Evolutionary conservation across 441 rosid genomes (phyloP).

Genomic region (Populus hybrid): DNA sequence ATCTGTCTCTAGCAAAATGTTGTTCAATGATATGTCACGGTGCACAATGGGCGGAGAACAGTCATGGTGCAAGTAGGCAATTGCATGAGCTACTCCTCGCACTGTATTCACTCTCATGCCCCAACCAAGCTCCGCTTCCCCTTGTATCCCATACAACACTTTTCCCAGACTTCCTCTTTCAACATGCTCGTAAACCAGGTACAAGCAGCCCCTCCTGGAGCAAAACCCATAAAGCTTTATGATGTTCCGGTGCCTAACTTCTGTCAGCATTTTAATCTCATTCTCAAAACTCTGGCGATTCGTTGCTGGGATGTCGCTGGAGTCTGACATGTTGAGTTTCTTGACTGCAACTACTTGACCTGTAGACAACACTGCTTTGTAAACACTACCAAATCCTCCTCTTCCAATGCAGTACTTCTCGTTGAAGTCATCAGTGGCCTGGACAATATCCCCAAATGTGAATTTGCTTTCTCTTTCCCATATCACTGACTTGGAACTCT

Average conservation of each 20-base stretch:
- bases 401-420: slow-evolving; percentile 25
- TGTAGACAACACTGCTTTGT: no score
- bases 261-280: no score
- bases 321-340: no score
- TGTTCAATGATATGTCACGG: slow-evolving; percentile 49
- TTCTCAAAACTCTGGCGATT: no score
- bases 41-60: slow-evolving; percentile 58
- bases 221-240: no score
- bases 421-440: slow-evolving; percentile 49
- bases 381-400: no score
- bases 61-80: slow-evolving; percentile 63
- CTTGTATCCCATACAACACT: slow-evolving; percentile 17
- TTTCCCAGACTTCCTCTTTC: no score
- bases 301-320: no score
- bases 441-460: slow-evolving; percentile 52
- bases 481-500: slow-evolving; percentile 33
- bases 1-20: slow-evolving; percentile 47
- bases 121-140: slow-evolving; percentile 20
- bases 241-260: no score
- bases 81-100: slow-evolving; percentile 59
- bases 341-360: no score
- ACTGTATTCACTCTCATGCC: slow-evolving; percentile 30
- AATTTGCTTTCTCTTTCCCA: slow-evolving; percentile 60
- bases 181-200: no score
- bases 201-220: no score